phyloP scores from a whole-genome alignment of 225 moss, liverwort and hornwort species.

The Polytrichum formosum region DNA sequence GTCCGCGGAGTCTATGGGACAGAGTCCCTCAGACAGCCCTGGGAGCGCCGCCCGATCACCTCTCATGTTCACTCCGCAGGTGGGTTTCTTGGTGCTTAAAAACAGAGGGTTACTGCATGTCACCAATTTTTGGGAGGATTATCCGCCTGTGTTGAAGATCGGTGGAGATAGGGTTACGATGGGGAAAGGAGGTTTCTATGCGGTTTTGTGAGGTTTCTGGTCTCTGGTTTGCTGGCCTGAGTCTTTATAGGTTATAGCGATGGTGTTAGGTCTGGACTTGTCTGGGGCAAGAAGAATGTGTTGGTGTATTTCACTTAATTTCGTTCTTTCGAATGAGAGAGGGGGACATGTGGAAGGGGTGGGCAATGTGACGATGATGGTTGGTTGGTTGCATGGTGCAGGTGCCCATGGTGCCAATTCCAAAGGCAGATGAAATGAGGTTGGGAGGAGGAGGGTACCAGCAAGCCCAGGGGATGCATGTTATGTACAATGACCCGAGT shows the following conservation, averaged over 20 bases:
- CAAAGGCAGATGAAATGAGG: conserved; percentile 71
- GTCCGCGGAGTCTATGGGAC: conserved; percentile 74
- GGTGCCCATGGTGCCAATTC: conserved; percentile 94
- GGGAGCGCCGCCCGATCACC: conserved; percentile 97
- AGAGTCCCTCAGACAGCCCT: conserved; percentile 94
- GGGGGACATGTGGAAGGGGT: not conserved
- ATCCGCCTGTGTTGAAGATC: no score
- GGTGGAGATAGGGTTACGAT: no score
- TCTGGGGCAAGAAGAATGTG: no score
- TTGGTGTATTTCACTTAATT: no score
- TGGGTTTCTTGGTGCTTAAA: conserved; percentile 8
- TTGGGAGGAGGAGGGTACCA: conserved; percentile 40
- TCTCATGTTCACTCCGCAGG: conserved; percentile 98
- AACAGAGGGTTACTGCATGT: no score
- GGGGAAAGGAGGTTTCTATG: not conserved
- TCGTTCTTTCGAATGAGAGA: not conserved
- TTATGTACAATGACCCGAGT: conserved; percentile 35
- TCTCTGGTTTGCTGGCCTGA: no score
- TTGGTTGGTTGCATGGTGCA: conserved; percentile 20
- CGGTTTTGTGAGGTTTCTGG: not conserved
- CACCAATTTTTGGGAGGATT: no score
- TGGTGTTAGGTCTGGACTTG: no score
- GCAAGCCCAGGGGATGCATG: conserved; percentile 38
- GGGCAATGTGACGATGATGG: not conserved
- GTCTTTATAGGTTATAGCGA: no score